Evolutionary conservation across 805 yeast species (phyloP).

Genomic region (Tetrapisispora pingtungensis): DNA sequence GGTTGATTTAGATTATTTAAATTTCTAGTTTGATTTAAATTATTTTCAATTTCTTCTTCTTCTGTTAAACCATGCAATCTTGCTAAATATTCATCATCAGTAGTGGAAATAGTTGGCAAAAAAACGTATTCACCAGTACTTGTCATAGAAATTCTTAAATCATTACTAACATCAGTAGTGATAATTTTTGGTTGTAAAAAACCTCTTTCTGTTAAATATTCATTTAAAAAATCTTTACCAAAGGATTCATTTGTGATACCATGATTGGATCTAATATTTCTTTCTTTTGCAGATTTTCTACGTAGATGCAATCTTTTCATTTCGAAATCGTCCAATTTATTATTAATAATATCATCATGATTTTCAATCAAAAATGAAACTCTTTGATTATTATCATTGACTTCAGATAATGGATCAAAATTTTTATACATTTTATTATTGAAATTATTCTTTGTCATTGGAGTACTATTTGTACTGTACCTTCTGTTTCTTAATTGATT

Average conservation of each 20-base stretch:
- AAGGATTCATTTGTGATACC: neutral
- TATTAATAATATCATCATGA: neutral
- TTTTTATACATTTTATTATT: neutral
- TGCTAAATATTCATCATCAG: constrained; percentile 27
- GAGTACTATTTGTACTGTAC: neutral
- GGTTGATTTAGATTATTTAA: neutral
- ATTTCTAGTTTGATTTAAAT: neutral
- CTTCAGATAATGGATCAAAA: neutral
- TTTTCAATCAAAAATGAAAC: neutral
- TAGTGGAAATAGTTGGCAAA: constrained; percentile 27
- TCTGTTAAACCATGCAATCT: constrained; percentile 16
- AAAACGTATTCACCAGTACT: constrained; percentile 31
- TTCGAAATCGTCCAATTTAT: neutral
- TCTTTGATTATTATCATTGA: neutral
- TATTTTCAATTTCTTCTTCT: constrained; percentile 1
- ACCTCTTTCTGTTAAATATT: constrained; percentile 24
- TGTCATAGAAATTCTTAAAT: constrained; percentile 21
- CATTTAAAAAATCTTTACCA: constrained; percentile 8
- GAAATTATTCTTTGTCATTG: neutral
- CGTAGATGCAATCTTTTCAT: neutral
- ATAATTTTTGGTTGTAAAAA: constrained; percentile 17
- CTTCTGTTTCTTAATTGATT: neutral
- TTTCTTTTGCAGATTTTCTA: neutral
- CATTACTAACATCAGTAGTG: constrained; percentile 9
- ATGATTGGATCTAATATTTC: neutral